phyloP scores from a whole-genome alignment of 768 basidiomycete genomes.

The Boletus coccyginus region DNA sequence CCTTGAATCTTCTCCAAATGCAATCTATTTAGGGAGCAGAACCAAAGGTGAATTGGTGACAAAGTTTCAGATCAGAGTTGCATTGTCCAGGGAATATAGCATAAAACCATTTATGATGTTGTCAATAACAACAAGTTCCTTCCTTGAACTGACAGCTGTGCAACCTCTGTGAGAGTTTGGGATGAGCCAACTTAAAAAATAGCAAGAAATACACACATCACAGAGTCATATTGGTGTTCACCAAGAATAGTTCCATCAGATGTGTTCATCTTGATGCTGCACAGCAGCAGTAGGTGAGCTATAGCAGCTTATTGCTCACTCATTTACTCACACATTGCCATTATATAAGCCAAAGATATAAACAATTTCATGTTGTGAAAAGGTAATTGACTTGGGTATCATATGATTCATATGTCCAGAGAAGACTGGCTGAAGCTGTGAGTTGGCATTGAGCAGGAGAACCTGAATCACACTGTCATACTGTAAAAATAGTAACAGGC shows the following conservation, averaged over 20 bases:
- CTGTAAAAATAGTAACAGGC: too few relatives aligned
- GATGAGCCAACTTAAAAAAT: not conserved
- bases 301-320: not conserved
- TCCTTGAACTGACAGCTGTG: not conserved
- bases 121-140: constrained; percentile 3
- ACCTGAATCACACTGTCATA: constrained; percentile 1
- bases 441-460: constrained; percentile 3
- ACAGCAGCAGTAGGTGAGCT: not conserved
- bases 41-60: constrained; percentile 1
- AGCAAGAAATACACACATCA: constrained; percentile 1
- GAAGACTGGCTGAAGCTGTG: constrained; percentile 3
- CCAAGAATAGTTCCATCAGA: not conserved
- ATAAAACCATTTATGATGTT: constrained; percentile 7
- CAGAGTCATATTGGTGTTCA: constrained; percentile 1
- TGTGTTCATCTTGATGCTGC: not conserved
- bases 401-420: not conserved
- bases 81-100: constrained; percentile 1
- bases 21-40: constrained; percentile 4
- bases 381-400: not conserved
- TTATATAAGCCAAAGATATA: constrained; percentile 9
- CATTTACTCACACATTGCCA: constrained; percentile 6
- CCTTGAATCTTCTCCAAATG: constrained; percentile 7
- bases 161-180: not conserved
- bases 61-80: not conserved
- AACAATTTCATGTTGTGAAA: not conserved